Evolutionary conservation across 108 stramenopile genomes (phyloP), one percentile per base, ranked within the genome.

Genomic region (Cyclotella baltica): DNA sequence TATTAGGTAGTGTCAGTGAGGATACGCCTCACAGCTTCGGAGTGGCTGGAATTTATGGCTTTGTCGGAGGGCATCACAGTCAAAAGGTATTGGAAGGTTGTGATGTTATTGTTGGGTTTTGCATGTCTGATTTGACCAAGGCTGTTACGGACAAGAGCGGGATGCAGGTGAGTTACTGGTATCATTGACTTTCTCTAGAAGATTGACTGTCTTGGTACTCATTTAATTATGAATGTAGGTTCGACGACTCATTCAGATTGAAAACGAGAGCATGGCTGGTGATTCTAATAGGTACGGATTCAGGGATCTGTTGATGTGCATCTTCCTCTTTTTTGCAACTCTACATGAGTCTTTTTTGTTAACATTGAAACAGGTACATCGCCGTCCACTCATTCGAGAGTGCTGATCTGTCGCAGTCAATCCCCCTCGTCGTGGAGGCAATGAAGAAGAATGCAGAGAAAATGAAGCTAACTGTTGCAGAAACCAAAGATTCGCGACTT

Each of bases 21-120:
- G 28, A 9, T 9, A 75, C 72, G 66, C 77, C 80, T 15, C 53
- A 77, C 0, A 66, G 80, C 5, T 83, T 84, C 35, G 84, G 84
- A 11, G 84, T 85, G 3, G 80, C 79, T 40, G 86, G 86, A 0
- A 83, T 84, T 2, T 83, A 87, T 71, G 86, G 86, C 2, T 83
- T 80, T 67, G 83, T 83, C 55, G 86, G 86, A n/a, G 69, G 55
- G 35, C 72, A 29, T 57, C 65, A 35, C 29, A 36, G 22, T 59
- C 83, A 37, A 67, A 59, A 28, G 34, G 38, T 87, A 35, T 52
- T 87, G 36, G 67, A 67, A 35, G 38, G 66, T 25, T 75, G 72
- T 43, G 83, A 84, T 67, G 46, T 59, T 1, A 75, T 87, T 20
- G 46, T 87, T 8, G 67, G 70, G 0, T 51, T 87, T 38, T 83